A percentile compares a stretch with the other conserved stretches of the same genome.
These are phyloP conservation scores for Lichtheimia corymbifera DNA, from an alignment of 371 early-diverging fungal species.

Conservation along the genomic window DNA sequence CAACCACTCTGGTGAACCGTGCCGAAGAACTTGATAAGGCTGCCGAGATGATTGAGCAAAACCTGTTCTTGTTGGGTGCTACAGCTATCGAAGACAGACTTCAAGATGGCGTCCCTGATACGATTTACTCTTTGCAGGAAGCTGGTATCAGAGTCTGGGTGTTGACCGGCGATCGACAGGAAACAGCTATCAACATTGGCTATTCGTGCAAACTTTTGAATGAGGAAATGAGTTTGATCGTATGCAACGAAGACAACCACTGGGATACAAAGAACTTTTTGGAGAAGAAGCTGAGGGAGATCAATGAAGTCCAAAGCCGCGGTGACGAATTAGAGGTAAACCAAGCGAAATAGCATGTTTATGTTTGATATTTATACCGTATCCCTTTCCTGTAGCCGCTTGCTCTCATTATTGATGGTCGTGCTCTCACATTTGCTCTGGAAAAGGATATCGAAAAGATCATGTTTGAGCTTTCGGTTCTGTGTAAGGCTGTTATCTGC, in stretches of 20 bases:
- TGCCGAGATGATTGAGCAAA: constrained; percentile 93
- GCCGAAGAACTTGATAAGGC: constrained; percentile 86
- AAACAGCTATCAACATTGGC: constrained; percentile 94
- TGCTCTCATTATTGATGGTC: constrained; percentile 76
- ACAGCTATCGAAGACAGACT: constrained; percentile 99
- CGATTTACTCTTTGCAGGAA: constrained; percentile 92
- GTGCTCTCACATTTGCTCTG: constrained; percentile 69
- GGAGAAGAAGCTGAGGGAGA: constrained; percentile 71
- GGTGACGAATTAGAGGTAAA: constrained; percentile 62
- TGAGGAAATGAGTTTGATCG: constrained; percentile 82
- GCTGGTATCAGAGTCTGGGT: constrained; percentile 98
- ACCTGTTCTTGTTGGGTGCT: constrained; percentile 90
- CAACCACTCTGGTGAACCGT: constrained; percentile 89
- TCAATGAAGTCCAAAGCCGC: constrained; percentile 56
- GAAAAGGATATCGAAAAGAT: constrained; percentile 69
- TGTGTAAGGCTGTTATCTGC: constrained; percentile 87
- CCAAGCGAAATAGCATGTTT: no score
- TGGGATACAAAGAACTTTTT: constrained; percentile 80
- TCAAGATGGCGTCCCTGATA: constrained; percentile 97
- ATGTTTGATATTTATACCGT: not conserved
- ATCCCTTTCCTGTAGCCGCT: constrained; percentile 40
- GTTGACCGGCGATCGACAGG: constrained; percentile 91
- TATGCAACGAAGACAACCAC: constrained; percentile 81
- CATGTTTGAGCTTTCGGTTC: constrained; percentile 76
- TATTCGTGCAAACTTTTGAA: constrained; percentile 86